These are phyloP conservation scores for Linnemannia elongata DNA, from an alignment of 192 early-diverging fungal species.

Conservation along the genomic window DNA sequence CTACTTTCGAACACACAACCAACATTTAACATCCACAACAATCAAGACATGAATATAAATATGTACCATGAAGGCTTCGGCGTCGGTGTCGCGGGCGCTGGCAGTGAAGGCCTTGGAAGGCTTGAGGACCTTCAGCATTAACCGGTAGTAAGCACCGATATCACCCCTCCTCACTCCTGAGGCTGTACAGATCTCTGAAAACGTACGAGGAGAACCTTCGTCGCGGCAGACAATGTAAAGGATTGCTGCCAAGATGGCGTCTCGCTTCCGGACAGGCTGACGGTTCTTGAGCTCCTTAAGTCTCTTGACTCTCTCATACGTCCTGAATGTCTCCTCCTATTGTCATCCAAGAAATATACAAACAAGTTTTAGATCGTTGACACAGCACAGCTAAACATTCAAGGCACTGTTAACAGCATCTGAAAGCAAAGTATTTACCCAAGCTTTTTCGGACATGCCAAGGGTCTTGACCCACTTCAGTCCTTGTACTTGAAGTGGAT, in stretches of 20 bases:
- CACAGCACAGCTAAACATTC: not conserved
- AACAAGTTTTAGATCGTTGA: not conserved
- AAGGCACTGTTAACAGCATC: not conserved
- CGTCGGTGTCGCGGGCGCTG: conserved; percentile 44
- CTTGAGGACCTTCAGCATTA: conserved; percentile 72
- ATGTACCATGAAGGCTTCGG: conserved; percentile 60
- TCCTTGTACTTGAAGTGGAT: conserved; percentile 45
- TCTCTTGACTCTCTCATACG: conserved; percentile 70
- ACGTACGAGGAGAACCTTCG: conserved; percentile 70
- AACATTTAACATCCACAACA: too few relatives aligned
- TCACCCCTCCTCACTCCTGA: conserved; percentile 73
- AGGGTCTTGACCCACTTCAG: conserved; percentile 43
- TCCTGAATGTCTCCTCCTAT: conserved; percentile 58
- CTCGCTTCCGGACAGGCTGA: conserved; percentile 72
- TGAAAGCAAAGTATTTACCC: conserved; percentile 27
- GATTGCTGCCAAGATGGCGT: conserved; percentile 73
- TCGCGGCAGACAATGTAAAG: conserved; percentile 72
- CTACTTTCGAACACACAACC: too few relatives aligned
- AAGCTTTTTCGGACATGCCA: conserved; percentile 40
- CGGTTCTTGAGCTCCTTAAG: conserved; percentile 75
- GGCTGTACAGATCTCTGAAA: conserved; percentile 73
- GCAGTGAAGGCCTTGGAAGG: conserved; percentile 52
- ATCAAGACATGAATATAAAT: conserved; percentile 18
- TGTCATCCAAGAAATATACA: not conserved
- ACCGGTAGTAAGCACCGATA: conserved; percentile 71